Evolutionary conservation across 768 basidiomycete species (phyloP).

Genomic region (Termitomyces sp.): DNA sequence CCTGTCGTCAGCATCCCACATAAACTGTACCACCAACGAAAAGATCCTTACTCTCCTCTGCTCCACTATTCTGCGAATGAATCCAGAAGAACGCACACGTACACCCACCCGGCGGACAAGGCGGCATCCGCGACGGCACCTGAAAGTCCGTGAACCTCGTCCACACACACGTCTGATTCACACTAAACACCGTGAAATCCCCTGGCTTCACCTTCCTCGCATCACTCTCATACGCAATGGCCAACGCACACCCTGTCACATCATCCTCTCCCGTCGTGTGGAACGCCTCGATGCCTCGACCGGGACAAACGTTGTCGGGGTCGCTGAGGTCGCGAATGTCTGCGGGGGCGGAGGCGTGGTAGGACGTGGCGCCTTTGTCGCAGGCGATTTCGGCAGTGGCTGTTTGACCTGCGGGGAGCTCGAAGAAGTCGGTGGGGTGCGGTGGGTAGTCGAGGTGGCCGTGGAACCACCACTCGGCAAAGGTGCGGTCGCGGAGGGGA

Average conservation of each 20-base stretch:
- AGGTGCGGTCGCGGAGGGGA: background rate
- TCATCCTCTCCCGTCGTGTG: background rate
- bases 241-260: background rate
- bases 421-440: background rate
- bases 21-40: background rate
- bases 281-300: background rate
- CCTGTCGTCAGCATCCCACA: background rate
- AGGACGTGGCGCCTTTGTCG: background rate
- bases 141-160: background rate
- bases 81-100: background rate
- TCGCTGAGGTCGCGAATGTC: background rate
- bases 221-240: background rate
- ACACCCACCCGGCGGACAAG: background rate
- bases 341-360: background rate
- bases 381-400: background rate
- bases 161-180: background rate
- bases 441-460: background rate
- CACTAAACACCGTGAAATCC: background rate
- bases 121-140: background rate
- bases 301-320: background rate
- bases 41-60: background rate
- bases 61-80: background rate
- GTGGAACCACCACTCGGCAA: background rate
- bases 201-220: background rate
- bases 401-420: background rate